phyloP scores from a whole-genome alignment of 805 yeast genomes.

The Lipomyces sp. region DNA sequence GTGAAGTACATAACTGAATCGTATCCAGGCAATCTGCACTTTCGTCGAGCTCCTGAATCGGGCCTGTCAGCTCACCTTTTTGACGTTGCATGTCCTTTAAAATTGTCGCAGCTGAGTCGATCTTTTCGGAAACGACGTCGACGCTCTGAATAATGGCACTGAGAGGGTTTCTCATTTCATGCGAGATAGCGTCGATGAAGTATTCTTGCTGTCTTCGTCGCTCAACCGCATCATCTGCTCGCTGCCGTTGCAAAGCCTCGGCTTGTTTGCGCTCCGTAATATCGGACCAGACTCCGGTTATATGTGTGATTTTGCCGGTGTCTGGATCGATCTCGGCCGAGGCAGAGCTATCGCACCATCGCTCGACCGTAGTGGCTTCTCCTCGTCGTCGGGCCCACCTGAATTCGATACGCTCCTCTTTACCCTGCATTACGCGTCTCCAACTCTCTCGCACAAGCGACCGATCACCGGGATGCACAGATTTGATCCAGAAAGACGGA shows the following conservation, averaged over 20 bases:
- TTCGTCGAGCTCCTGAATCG: slow-evolving; percentile 83
- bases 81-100: slow-evolving; percentile 59
- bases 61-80: slow-evolving; percentile 82
- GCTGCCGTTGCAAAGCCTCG: slow-evolving; percentile 36
- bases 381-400: slow-evolving; percentile 33
- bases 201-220: slow-evolving; percentile 37
- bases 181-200: slow-evolving; percentile 88
- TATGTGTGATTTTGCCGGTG: slow-evolving; percentile 24
- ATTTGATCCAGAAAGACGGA: slow-evolving; percentile 36
- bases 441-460: slow-evolving; percentile 32
- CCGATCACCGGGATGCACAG: slow-evolving; percentile 38
- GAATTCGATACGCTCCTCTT: slow-evolving; percentile 32
- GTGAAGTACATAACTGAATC: slow-evolving; percentile 34
- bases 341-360: slow-evolving; percentile 36
- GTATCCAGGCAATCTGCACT: slow-evolving; percentile 66
- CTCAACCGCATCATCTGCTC: slow-evolving; percentile 38
- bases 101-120: slow-evolving; percentile 59
- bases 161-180: slow-evolving; percentile 91
- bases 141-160: slow-evolving; percentile 97
- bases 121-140: slow-evolving; percentile 88
- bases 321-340: slow-evolving; percentile 35
- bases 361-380: slow-evolving; percentile 24
- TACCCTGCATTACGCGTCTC: slow-evolving; percentile 34
- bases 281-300: slow-evolving; percentile 36
- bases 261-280: slow-evolving; percentile 36